Base-by-base conservation (phyloP, 768 basidiomycete genomes). In the Russula compacta region DNA sequence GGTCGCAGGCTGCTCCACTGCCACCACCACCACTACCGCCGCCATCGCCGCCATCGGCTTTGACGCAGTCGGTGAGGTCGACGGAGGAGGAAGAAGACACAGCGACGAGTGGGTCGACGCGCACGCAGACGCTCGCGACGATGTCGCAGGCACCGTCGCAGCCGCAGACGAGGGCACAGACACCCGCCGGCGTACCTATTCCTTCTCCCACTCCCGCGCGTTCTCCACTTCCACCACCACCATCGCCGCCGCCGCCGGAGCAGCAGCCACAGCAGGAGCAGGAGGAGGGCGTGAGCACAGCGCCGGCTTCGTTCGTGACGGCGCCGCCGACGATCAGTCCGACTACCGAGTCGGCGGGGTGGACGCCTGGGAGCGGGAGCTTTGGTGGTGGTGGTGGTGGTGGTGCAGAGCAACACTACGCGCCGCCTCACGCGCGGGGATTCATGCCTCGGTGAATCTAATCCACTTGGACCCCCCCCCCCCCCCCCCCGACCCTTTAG, bases 251-350 rank as follows among this genome's bases (percentile, higher is more conserved):
- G 14, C n/a, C 15, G 3, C n/a, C 8, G 15, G 2, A 29, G 24
- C 24, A 29, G 3, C 24, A 3, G 24, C 24, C 21, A 40, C 7
- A 14, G 19, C 12, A 19, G 21, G 21, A 7, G 10, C 11, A 24
- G 17, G 29, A 42, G 4, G 53, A 7, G 0, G 85, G 85, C 69
- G 78, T 89, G 68, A 87, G 86, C 70, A 85, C 85, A 0, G 86
- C 87, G 12, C 78, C 81, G 3, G 78, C 78, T 60, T 88, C 86
- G 58, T 86, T 87, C 65, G 78, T 88, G 21, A 87, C 87, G 5
- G 80, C 81, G 17, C 78, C 87, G 44, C 78, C 80, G 50, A 86
- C 84, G 7, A 69, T 85, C 32, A 51, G 61, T 15, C 80, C 81
- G 24, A 79, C 68, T 36, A 84, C 84, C 17, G 83, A 81, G 47